Evolutionary conservation across 768 basidiomycete genomes (phyloP), one percentile per base, ranked within the genome.

Genomic region (Chalciporus piperatus): DNA sequence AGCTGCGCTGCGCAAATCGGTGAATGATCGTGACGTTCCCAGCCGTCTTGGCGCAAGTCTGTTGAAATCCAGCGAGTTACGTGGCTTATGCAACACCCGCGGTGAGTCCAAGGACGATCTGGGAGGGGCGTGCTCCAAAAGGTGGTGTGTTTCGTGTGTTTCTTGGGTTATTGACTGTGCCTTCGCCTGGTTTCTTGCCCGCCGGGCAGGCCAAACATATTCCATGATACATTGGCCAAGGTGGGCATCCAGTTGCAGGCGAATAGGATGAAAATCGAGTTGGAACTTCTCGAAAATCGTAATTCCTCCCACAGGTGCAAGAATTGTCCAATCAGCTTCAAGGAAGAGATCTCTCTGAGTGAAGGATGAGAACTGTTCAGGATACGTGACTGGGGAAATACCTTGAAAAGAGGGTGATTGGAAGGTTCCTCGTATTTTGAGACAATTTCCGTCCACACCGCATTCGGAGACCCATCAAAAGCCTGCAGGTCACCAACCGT

Each of bases 301-400:
- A 57, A 98, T 97, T 12, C 95, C 95, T 17, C 93, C 95, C 20
- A 98, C 93, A 14, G 93, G 90, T 1, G 92, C 81, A n/a, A 92
- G 73, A 22, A 89, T 79, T 4, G 78, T 82, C 94, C 93, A 96
- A 49, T 84, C 81, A 2, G 85, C 86, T 1, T 83, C 73, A 17
- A 86, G 74, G 67, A 96, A 94, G 20, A 92, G 68, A 14, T 85
- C 83, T 52, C 77, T 76, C 87, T 91, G 56, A 58, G 32, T 51
- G 16, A 47, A 41, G 28, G 30, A 13, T 62, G 41, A 59, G 35
- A 50, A 41, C 16, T 12, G 45, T 38, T 52, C 38, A 48, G 16
- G 25, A 7, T 17, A n/a, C 14, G 2, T 46, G 20, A 16, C 41
- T 19, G 22, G 22, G 23, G 27, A 43, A 64, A 37, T 57, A 87